Conservation (phyloP, 2,329 filamentous ascomycete species). For the Juglanconis juglandina region DNA sequence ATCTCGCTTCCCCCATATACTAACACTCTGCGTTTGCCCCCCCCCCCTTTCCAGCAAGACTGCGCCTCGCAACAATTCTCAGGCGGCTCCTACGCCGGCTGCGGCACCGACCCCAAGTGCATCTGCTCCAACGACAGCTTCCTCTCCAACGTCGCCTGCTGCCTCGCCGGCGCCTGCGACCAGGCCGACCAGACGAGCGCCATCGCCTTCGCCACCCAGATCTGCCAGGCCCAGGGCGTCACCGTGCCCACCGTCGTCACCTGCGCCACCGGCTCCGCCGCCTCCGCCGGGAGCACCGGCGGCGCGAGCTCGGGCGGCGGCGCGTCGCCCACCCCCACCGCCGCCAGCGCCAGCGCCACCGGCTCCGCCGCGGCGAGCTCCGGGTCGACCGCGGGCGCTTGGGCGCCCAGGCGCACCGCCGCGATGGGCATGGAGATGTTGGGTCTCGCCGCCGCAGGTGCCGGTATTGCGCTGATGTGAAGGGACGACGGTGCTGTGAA, state of each 20-base stretch:
- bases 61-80: slow-evolving; percentile 30
- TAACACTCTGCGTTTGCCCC: neutral
- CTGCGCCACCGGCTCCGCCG: slow-evolving; percentile 23
- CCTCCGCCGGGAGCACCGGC: neutral
- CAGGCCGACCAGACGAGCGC: slow-evolving; percentile 27
- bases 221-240: slow-evolving; percentile 31
- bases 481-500: neutral
- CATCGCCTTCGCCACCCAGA: slow-evolving; percentile 28
- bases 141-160: slow-evolving; percentile 38
- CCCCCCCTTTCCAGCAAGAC: slow-evolving; percentile 22
- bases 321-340: slow-evolving; percentile 11
- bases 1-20: neutral
- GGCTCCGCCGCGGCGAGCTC: neutral
- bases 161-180: slow-evolving; percentile 30
- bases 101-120: slow-evolving; percentile 34
- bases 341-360: slow-evolving; percentile 15
- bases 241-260: slow-evolving; percentile 30
- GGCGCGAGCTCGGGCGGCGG: neutral
- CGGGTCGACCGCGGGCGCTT: neutral
- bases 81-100: slow-evolving; percentile 30
- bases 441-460: slow-evolving; percentile 16
- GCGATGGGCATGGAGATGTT: slow-evolving; percentile 13
- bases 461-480: slow-evolving; percentile 13
- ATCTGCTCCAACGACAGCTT: slow-evolving; percentile 41
- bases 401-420: slow-evolving; percentile 15